These are phyloP conservation scores for Plasmodium cynomolgi DNA, from an alignment of 169 alveolate genomes.

Conservation along the genomic window DNA sequence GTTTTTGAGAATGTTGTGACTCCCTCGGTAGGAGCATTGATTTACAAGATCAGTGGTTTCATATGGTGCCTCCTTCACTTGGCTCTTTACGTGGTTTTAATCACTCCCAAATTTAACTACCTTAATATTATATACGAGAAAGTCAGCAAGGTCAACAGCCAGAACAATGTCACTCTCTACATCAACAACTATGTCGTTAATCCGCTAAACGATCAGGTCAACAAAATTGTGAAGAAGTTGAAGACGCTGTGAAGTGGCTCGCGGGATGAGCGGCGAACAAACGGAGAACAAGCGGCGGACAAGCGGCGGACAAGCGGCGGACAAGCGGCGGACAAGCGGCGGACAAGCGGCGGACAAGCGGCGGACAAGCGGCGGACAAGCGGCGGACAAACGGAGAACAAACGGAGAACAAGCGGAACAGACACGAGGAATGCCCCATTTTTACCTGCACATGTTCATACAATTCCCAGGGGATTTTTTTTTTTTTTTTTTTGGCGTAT, in stretches of 20 bases:
- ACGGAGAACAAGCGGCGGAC: background rate
- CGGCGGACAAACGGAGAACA: background rate
- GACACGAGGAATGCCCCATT: background rate
- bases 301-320: background rate
- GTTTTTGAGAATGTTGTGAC: slow-evolving; percentile 27
- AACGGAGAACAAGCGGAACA: background rate
- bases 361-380: background rate
- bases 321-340: background rate
- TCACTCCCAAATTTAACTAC: slow-evolving; percentile 34
- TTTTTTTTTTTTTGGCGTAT: background rate
- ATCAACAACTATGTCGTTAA: slow-evolving; percentile 9
- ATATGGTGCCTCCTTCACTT: slow-evolving; percentile 37
- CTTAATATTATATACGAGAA: slow-evolving; percentile 20
- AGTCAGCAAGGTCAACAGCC: slow-evolving; percentile 16
- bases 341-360: background rate
- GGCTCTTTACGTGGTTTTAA: slow-evolving; percentile 21
- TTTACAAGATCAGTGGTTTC: slow-evolving; percentile 3
- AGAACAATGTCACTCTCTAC: slow-evolving; percentile 24
- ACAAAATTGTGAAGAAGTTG: slow-evolving; percentile 24
- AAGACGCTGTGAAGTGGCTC: background rate
- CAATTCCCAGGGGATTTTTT: background rate
- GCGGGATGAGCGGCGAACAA: background rate
- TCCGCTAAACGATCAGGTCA: slow-evolving; percentile 24
- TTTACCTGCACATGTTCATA: background rate
- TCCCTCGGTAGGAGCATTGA: slow-evolving; percentile 20